Base-by-base conservation (phyloP, 2,329 filamentous ascomycete species). In the Fusarium foetens region DNA sequence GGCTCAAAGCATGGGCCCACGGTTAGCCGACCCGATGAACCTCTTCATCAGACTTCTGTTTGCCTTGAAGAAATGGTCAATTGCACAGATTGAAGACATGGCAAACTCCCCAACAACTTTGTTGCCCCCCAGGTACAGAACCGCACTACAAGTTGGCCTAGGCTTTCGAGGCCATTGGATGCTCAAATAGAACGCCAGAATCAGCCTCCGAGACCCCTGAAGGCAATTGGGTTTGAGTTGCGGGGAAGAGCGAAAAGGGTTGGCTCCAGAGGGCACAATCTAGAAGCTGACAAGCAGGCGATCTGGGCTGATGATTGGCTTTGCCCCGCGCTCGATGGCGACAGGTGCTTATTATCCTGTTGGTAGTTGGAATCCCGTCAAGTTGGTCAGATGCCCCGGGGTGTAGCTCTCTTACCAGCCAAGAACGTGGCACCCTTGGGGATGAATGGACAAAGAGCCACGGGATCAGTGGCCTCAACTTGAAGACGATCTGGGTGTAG, bases 221-320 rank as follows among this genome's bases (percentile, higher is more conserved):
- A 39, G 75, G 75, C 73, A 60, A 64, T 57, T 67, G 52, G 62
- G 60, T 75, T 75, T 73, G 27, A 41, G 35, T 71, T 66, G 52
- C 45, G 59, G 62, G 52, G 55, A 65, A 45, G 42, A 51, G 43
- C 65, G 51, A 63, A 52, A 33, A 38, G 31, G 51, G 38, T 46
- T 54, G 58, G 51, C 42, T 66, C 48, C 21, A 41, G 42, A 60
- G 14, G 59, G 49, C 53, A 46, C 55, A 58, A 57, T 62, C 49
- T 53, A 60, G 58, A 68, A 58, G 49, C 58, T 63, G 64, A 38
- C 54, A 62, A 69, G 55, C 52, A 39, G 38, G 51, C 55, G 31
- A 63, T 74, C 68, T 49, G n/a, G 49, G 45, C 65, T 49, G 57
- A 66, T 73, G 54, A 68, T 68, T 76, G 70, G 71, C 38, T 31